Percentiles rank a stretch among this genome's conserved stretches.
phyloP scores from a whole-genome alignment of 352 stramenopile species.

The Phytopythium helicoides region DNA sequence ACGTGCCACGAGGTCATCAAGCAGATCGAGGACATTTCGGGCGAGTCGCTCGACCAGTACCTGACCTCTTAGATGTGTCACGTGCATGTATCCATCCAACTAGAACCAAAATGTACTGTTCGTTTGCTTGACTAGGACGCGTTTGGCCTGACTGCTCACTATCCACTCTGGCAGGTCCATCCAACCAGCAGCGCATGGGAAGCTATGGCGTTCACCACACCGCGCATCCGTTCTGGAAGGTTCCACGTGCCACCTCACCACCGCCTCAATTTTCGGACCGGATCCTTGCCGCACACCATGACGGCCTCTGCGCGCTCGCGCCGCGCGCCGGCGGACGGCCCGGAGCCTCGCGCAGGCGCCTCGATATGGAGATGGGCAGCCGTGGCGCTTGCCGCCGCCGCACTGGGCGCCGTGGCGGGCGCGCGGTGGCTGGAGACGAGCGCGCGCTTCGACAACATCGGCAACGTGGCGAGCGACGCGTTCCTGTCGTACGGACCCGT shows the following conservation, averaged over 20 bases:
- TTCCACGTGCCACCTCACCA: neutral
- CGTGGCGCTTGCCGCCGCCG: neutral
- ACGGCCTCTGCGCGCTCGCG: conserved; percentile 7
- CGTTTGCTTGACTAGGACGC: conserved; percentile 1
- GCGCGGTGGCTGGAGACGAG: neutral
- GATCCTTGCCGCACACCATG: neutral
- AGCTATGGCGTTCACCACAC: neutral
- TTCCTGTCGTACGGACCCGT: conserved; percentile 84
- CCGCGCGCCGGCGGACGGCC: neutral
- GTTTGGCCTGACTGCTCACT: no score
- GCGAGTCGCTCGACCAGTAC: conserved; percentile 88
- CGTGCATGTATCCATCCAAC: neutral
- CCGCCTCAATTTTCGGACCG: neutral
- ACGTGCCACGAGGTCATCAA: conserved; percentile 88
- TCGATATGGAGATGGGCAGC: no score
- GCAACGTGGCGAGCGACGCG: conserved; percentile 43
- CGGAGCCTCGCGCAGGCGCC: no score
- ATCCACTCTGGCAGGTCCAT: neutral
- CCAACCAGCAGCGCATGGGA: neutral
- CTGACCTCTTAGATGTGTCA: conserved; percentile 46
- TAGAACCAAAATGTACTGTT: conserved; percentile 4
- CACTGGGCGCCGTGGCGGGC: neutral
- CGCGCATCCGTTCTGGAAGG: neutral
- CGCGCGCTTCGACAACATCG: conserved; percentile 46
- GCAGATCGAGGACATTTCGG: conserved; percentile 88